Evolutionary conservation across 805 yeast species (phyloP).

Genomic region (Ogataea neopini): DNA sequence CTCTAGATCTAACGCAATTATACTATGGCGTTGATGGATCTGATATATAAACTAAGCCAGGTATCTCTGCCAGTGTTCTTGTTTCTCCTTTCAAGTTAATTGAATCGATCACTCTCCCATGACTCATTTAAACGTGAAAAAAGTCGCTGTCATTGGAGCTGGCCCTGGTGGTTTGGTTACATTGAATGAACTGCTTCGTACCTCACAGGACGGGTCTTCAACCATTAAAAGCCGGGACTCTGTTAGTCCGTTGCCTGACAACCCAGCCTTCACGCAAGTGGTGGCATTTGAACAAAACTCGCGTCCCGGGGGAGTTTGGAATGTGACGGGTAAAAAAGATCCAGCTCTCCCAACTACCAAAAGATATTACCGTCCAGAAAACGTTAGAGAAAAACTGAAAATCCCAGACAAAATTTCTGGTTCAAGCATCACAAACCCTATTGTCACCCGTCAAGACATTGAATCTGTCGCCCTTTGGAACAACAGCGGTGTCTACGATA

Average conservation of each 20-base stretch:
- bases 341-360: constrained; percentile 27
- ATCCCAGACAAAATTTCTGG: constrained; percentile 15
- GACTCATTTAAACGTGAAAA: constrained; percentile 8
- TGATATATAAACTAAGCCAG: too few relatives aligned
- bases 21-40: not conserved
- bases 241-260: constrained; percentile 61
- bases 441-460: constrained; percentile 33
- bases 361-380: constrained; percentile 8
- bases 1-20: not conserved
- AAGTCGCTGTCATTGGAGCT: constrained; percentile 69
- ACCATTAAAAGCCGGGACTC: constrained; percentile 8
- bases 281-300: constrained; percentile 60
- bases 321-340: constrained; percentile 36
- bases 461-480: constrained; percentile 31
- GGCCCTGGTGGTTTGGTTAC: constrained; percentile 77
- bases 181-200: constrained; percentile 26
- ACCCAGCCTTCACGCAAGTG: constrained; percentile 45
- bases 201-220: constrained; percentile 25
- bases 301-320: constrained; percentile 76
- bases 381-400: constrained; percentile 2
- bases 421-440: constrained; percentile 33
- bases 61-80: too few relatives aligned
- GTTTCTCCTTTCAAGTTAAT: too few relatives aligned
- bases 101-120: not conserved
- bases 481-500: constrained; percentile 60